Evolutionary conservation across 345 rosid genomes (phyloP), one percentile per base, ranked within the genome.

Genomic region (Nephelium lappaceum): DNA sequence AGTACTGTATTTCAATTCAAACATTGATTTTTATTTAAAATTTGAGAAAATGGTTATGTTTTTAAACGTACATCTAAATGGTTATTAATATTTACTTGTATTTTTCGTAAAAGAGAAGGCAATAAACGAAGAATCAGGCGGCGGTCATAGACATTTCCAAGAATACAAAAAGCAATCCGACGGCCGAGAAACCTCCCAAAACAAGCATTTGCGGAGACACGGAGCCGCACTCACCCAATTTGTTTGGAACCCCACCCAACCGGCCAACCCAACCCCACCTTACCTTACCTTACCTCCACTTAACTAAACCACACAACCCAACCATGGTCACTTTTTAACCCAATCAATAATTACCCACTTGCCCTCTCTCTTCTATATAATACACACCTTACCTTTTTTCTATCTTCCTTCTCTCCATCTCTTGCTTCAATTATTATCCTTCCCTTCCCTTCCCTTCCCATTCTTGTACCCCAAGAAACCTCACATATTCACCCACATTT

Each of bases 201-300:
- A 67, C 80, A 73, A 71, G 36, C 68, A 63, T 78, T 86, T 86
- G 93, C 91, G 91, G 88, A 88, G 86, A 89, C 88, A 79, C 87
- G 93, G 86, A 83, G 89, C 89, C 90, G 93, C 76, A 67, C 70
- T 77, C 73, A 36, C 77, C 87, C 90, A 86, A 85, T 75, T 82
- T 84, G 83, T 75, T 85, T 81, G 90, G 94, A 91, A 82, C 87
- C 78, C 77, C 11, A 62, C 19, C 76, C n/a, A n/a, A n/a, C n/a
- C n/a, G n/a, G n/a, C n/a, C n/a, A 91, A 82, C 87, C 78, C 77
- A 91, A 82, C 87, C 78, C 77, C 11, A 62, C 19, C 76, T 21
- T 19, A 19, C 71, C 71, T 47, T 19, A 23, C 36, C 6, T 21
- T 6, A n/a, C 47, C 5, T 60, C 2, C 31, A 77, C 2, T 27